Evolutionary conservation across 768 basidiomycete species (phyloP).

Genomic region (Lentinula detonsa): DNA sequence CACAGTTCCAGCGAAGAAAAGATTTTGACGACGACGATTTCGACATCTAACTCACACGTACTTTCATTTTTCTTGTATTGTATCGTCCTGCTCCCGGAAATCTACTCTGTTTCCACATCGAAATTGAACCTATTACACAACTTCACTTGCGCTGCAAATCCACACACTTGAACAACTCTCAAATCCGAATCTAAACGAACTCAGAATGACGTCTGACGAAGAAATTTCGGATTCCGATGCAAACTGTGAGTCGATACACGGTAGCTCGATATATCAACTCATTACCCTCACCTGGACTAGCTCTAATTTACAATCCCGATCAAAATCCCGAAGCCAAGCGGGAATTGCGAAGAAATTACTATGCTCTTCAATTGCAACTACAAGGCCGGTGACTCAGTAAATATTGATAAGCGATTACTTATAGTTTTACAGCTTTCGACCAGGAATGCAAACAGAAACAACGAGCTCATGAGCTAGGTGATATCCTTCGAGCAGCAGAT

Average conservation of each 20-base stretch:
- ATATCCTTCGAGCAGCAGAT: slow-evolving; percentile 53
- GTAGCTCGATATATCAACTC: neutral
- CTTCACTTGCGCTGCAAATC: neutral
- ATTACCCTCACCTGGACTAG: neutral
- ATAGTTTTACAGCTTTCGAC: slow-evolving; percentile 18
- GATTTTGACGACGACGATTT: slow-evolving; percentile 67
- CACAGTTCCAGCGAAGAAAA: slow-evolving; percentile 58
- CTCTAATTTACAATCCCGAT: slow-evolving; percentile 64
- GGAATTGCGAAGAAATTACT: slow-evolving; percentile 65
- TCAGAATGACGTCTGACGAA: neutral
- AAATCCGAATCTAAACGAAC: neutral
- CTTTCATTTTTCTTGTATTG: neutral
- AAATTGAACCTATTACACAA: neutral
- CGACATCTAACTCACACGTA: slow-evolving; percentile 32
- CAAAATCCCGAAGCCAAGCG: slow-evolving; percentile 80
- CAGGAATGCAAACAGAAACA: slow-evolving; percentile 25
- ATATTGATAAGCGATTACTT: slow-evolving; percentile 21
- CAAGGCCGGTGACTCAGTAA: slow-evolving; percentile 54
- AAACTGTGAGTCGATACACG: neutral
- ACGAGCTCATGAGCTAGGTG: slow-evolving; percentile 48
- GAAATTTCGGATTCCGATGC: neutral
- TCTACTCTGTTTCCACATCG: neutral
- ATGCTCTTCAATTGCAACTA: slow-evolving; percentile 53
- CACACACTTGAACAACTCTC: neutral
- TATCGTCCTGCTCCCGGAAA: neutral